A percentile compares a stretch with the other conserved stretches of the same genome.
Conservation (phyloP, 176 grass and related monocot species). For the Poa pratensis region DNA sequence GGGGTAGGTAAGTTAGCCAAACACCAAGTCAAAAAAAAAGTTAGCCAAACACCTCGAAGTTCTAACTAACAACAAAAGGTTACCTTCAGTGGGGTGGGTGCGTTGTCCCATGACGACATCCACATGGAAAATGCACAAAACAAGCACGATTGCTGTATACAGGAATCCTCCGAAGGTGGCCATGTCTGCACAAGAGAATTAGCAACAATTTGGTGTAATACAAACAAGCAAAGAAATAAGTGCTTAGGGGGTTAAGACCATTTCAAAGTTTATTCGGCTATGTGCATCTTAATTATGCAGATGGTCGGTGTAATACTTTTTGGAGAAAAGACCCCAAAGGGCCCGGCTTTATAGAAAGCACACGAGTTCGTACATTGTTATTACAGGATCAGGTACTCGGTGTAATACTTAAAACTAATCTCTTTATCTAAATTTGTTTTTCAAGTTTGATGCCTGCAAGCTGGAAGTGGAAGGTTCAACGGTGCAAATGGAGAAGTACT, state of each 20-base stretch:
- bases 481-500: not conserved
- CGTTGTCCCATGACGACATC: slow-evolving; percentile 45
- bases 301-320: too few species aligned
- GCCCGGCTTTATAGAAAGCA: too few species aligned
- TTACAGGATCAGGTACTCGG: too few species aligned
- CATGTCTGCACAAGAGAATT: slow-evolving; percentile 50
- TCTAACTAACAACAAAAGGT: not conserved
- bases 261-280: too few species aligned
- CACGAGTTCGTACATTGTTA: too few species aligned
- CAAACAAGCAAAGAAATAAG: slow-evolving; percentile 19
- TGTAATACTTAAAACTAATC: too few species aligned
- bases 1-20: slow-evolving; percentile 5
- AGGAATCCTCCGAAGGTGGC: slow-evolving; percentile 36
- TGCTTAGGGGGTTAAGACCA: not conserved
- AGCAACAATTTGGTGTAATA: slow-evolving; percentile 33
- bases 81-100: slow-evolving; percentile 87
- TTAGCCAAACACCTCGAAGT: not conserved
- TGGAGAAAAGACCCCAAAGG: too few species aligned
- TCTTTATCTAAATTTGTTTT: too few species aligned
- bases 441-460: not conserved
- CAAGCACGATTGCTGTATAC: slow-evolving; percentile 35
- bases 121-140: slow-evolving; percentile 49
- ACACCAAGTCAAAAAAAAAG: too few species aligned
- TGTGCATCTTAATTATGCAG: too few species aligned
- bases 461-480: not conserved